Evolutionary conservation across 352 stramenopile genomes (phyloP).

Genomic region (Phytopythium mirpurense): DNA sequence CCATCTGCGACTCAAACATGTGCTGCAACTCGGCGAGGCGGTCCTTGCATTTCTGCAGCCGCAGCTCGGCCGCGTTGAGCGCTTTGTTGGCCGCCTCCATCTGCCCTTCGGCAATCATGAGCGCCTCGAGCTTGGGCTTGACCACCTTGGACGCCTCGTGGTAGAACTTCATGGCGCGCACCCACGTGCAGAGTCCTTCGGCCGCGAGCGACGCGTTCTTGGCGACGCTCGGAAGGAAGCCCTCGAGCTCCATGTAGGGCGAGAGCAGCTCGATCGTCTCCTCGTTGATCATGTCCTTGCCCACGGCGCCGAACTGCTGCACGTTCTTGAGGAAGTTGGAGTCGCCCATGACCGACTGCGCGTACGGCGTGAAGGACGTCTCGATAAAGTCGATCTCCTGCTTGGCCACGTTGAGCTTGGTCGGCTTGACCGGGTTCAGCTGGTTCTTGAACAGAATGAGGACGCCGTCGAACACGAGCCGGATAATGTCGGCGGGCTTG

Average conservation of each 20-base stretch:
- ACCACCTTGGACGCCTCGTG: constrained; percentile 98
- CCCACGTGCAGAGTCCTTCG: constrained; percentile 97
- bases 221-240: constrained; percentile 93
- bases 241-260: constrained; percentile 96
- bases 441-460: constrained; percentile 96
- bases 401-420: constrained; percentile 96
- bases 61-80: constrained; percentile 89
- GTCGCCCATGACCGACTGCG: constrained; percentile 94
- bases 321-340: constrained; percentile 97
- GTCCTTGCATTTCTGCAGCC: constrained; percentile 93
- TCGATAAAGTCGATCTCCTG: constrained; percentile 97
- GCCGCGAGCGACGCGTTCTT: constrained; percentile 96
- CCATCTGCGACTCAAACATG: constrained; percentile 97
- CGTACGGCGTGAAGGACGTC: constrained; percentile 94
- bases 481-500: constrained; percentile 98
- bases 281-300: constrained; percentile 98
- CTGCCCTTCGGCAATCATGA: constrained; percentile 94
- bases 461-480: constrained; percentile 97
- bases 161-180: constrained; percentile 98
- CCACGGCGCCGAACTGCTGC: constrained; percentile 92
- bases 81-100: constrained; percentile 97
- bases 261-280: constrained; percentile 98
- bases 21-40: constrained; percentile 93
- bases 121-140: constrained; percentile 97
- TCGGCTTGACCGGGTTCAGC: constrained; percentile 88